Evolutionary conservation across 257 asterid genomes (phyloP), one percentile per base, ranked within the genome.

Genomic region (Datura wrightii): DNA sequence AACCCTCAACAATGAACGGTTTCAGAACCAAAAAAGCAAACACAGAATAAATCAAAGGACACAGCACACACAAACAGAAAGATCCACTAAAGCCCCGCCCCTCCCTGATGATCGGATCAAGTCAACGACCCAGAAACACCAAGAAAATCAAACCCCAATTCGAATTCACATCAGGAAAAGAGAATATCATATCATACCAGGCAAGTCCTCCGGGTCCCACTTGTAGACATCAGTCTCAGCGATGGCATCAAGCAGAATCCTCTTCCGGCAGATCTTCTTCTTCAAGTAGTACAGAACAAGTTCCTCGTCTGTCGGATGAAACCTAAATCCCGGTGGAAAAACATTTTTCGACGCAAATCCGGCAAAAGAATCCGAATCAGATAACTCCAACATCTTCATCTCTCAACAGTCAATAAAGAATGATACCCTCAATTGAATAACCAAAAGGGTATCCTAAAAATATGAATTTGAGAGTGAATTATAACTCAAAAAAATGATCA

Each of bases 291-390:
- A 95, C 16, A 94, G 88, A 46, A 95, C 89, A 62, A 94, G 90
- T 87, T 95, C 99, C 84, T 94, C 99, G 34, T 95, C 99, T 2
- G 98, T 94, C 5, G 99, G 99, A 87, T 95, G 98, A 90, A 95
- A 95, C 79, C 99, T 89, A 90, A 95, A 95, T 10, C 98, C 99
- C 16, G 99, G 98, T 1, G 97, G 94, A 42, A 93, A 95, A 41
- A 48, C 24, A 48, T 48, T 74, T 19, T 74, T 74, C 5, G 79
- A 44, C 3, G 79, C 53, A 69, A 69, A 69, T 16, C 34, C 13
- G 10, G 36, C 53, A 41, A 69, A 69, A 3, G 52, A 39, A n/a
- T 69, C 53, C 15, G 56, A 42, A 71, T 44, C 79, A 74, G 11
- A 11, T 50, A 48, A 24, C 24, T 31, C 81, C 56, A 50, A 48